Percentiles rank a stretch among this genome's conserved stretches.
Conservation (phyloP, 2,329 filamentous ascomycete species). For the Bimuria novae-zelandiae region DNA sequence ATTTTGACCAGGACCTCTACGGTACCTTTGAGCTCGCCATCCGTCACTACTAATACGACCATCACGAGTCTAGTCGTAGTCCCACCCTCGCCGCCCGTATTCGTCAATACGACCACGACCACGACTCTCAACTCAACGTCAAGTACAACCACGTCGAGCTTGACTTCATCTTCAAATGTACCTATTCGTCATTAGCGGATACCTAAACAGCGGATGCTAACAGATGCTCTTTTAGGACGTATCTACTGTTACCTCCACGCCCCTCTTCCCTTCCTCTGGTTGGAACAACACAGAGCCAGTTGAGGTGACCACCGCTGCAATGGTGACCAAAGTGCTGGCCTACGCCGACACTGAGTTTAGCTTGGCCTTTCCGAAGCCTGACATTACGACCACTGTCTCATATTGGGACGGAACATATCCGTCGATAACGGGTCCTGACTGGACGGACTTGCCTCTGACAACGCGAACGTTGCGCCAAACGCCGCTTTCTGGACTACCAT, state of each 20-base stretch:
- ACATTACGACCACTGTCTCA: conserved; percentile 35
- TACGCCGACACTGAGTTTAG: conserved; percentile 28
- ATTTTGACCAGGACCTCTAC: not conserved
- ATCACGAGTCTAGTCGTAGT: not conserved
- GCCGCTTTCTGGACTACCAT: conserved; percentile 25
- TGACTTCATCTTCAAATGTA: not conserved
- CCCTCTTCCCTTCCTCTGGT: not conserved
- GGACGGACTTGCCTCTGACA: conserved; percentile 27
- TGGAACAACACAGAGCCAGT: conserved; percentile 9
- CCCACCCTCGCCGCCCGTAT: not conserved
- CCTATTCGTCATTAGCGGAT: too few relatives aligned
- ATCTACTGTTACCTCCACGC: not conserved
- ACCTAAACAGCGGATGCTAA: too few relatives aligned
- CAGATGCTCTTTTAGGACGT: too few relatives aligned
- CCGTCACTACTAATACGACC: not conserved
- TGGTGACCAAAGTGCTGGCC: conserved; percentile 32
- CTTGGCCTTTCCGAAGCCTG: conserved; percentile 37
- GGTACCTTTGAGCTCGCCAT: not conserved
- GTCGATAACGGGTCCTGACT: conserved; percentile 29
- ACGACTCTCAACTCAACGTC: conserved; percentile 5
- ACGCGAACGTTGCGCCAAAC: conserved; percentile 30
- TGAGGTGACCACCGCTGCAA: conserved; percentile 6
- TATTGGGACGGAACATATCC: conserved; percentile 41
- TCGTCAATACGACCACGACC: conserved; percentile 10
- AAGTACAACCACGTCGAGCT: not conserved